A percentile compares a stretch with the other conserved stretches of the same genome.
These are phyloP conservation scores for Albatrellus ellisii DNA, from an alignment of 768 basidiomycete species.

Conservation along the genomic window DNA sequence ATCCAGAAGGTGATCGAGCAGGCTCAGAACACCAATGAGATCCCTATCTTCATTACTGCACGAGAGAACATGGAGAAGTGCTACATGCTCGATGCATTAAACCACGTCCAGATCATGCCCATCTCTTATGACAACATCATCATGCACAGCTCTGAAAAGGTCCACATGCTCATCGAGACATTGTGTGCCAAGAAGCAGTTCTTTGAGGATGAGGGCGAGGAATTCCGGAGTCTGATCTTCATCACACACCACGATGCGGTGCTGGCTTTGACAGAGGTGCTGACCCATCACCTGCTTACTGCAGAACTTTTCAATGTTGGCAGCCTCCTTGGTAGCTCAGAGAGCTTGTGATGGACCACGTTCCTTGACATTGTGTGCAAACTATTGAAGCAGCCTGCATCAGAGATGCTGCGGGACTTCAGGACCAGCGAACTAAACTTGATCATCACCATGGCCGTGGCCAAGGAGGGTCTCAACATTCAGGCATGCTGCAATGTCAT, in stretches of 20 bases:
- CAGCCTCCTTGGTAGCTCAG: slow-evolving; percentile 52
- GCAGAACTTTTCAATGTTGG: slow-evolving; percentile 40
- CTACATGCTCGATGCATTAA: slow-evolving; percentile 41
- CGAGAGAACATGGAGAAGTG: slow-evolving; percentile 48
- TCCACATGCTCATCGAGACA: slow-evolving; percentile 36
- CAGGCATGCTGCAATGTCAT: slow-evolving; percentile 74
- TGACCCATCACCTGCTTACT: slow-evolving; percentile 45
- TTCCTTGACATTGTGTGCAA: slow-evolving; percentile 61
- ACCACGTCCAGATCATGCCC: slow-evolving; percentile 28
- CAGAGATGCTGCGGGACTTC: slow-evolving; percentile 49
- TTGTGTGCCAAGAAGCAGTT: slow-evolving; percentile 43
- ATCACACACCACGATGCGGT: slow-evolving; percentile 68
- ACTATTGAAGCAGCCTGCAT: slow-evolving; percentile 36
- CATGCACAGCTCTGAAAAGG: slow-evolving; percentile 43
- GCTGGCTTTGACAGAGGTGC: slow-evolving; percentile 48
- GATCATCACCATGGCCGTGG: slow-evolving; percentile 64
- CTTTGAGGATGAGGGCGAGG: slow-evolving; percentile 36
- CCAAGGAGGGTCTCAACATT: slow-evolving; percentile 80
- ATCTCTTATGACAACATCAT: slow-evolving; percentile 39
- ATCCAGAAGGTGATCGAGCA: slow-evolving; percentile 43
- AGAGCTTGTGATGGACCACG: slow-evolving; percentile 37
- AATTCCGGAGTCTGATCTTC: slow-evolving; percentile 64
- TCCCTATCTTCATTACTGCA: slow-evolving; percentile 32
- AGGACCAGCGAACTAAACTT: slow-evolving; percentile 56
- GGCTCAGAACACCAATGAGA: slow-evolving; percentile 30